phyloP scores from a whole-genome alignment of 306 rosid genomes.

The Lotus japonicus region DNA sequence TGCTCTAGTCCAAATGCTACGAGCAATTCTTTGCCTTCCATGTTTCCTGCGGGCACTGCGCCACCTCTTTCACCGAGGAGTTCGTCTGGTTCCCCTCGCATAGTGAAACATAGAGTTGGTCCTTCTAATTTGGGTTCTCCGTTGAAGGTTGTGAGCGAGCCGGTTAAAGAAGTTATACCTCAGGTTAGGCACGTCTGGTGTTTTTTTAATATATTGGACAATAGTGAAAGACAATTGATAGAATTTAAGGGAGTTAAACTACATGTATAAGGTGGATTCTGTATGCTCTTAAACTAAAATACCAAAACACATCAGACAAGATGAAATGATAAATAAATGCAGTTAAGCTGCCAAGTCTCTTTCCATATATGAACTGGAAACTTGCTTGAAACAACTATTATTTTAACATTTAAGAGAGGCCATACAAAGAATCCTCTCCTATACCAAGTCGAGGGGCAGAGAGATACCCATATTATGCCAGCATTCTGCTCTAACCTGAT shows the following conservation, averaged over 20 bases:
- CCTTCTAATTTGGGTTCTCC: constrained; percentile 90
- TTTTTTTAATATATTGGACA: constrained; percentile 11
- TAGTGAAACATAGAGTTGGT: constrained; percentile 83
- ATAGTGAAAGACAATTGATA: not conserved
- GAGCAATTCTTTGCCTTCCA: constrained; percentile 81
- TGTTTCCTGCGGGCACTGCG: constrained; percentile 99
- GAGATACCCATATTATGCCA: no score
- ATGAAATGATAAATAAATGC: not conserved
- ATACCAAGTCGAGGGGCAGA: no score
- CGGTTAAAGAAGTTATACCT: constrained; percentile 91
- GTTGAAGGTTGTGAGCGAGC: constrained; percentile 90
- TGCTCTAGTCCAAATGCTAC: constrained; percentile 92
- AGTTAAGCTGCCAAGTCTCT: not conserved
- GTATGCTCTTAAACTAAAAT: not conserved
- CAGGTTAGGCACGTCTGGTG: constrained; percentile 55
- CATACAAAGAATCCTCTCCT: no score
- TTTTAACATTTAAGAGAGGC: not conserved
- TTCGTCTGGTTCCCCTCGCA: constrained; percentile 88
- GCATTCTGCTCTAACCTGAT: no score
- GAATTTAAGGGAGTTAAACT: not conserved
- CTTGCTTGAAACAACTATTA: not conserved
- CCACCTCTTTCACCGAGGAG: constrained; percentile 98
- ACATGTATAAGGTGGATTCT: constrained; percentile 8
- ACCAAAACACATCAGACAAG: not conserved
- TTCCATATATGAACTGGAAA: not conserved